These are phyloP conservation scores for Brassica carinata DNA, from an alignment of 345 rosid species.

Conservation along the genomic window DNA sequence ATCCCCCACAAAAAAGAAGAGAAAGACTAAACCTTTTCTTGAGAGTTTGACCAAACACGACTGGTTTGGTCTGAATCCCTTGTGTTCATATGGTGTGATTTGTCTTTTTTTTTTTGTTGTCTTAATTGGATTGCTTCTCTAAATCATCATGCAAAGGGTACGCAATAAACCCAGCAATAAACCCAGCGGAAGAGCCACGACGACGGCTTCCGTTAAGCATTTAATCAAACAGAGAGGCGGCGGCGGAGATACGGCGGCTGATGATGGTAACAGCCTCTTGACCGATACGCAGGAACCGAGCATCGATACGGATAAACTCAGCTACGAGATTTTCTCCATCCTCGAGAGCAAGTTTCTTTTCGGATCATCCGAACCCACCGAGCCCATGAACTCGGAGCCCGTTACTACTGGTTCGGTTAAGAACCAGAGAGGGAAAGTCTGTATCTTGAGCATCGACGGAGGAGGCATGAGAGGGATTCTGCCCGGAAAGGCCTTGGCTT, in stretches of 20 bases:
- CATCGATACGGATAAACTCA: conserved; percentile 92
- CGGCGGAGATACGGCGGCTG: conserved; percentile 39
- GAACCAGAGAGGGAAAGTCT: conserved; percentile 92
- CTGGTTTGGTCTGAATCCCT: conserved; percentile 22
- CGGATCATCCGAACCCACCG: conserved; percentile 59
- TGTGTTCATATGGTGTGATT: conserved; percentile 26
- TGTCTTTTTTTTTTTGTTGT: background rate
- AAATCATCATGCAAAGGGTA: conserved; percentile 39
- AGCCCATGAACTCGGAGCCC: conserved; percentile 30
- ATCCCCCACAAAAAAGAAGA: conserved; percentile 6
- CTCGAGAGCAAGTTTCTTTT: conserved; percentile 89
- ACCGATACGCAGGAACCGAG: conserved; percentile 87
- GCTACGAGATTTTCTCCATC: conserved; percentile 95
- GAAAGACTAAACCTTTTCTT: background rate
- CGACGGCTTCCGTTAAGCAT: conserved; percentile 9
- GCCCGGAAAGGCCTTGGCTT: conserved; percentile 84
- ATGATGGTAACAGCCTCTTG: conserved; percentile 32
- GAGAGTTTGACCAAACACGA: conserved; percentile 20
- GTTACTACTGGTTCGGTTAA: conserved; percentile 51
- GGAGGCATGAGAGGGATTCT: conserved; percentile 92
- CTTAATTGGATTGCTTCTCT: conserved; percentile 16
- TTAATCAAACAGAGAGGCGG: conserved; percentile 29
- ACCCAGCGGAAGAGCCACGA: background rate
- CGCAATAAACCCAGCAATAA: conserved; percentile 28
- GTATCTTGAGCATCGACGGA: conserved; percentile 84